Evolutionary conservation across 1,284 basidiomycete species (phyloP).

Genomic region (Ganoderma sp.): DNA sequence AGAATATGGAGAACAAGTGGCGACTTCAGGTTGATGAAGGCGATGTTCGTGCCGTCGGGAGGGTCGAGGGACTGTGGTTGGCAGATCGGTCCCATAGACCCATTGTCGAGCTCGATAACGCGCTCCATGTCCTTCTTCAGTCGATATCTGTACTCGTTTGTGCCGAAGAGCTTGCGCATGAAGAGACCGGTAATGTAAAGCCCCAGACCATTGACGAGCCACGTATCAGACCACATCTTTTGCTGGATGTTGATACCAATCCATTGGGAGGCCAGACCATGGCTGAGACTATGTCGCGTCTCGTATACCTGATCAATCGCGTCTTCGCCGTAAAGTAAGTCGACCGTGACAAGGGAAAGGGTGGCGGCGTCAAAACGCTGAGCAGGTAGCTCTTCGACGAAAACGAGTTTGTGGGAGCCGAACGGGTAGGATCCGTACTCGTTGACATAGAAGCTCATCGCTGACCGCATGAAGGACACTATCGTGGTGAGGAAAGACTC

Average conservation of each 20-base stretch:
- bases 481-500: constrained; percentile 73
- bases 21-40: constrained; percentile 95
- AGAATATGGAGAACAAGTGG: constrained; percentile 96
- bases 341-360: constrained; percentile 80
- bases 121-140: constrained; percentile 97
- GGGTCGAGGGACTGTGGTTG: constrained; percentile 87
- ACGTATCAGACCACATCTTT: constrained; percentile 93
- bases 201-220: constrained; percentile 94
- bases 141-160: constrained; percentile 96
- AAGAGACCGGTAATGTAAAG: constrained; percentile 92
- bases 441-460: constrained; percentile 91
- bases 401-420: constrained; percentile 94
- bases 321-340: constrained; percentile 87
- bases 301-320: constrained; percentile 95
- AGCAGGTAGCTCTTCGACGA: constrained; percentile 86
- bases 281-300: constrained; percentile 84
- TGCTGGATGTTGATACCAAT: constrained; percentile 96
- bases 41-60: constrained; percentile 75
- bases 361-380: constrained; percentile 87
- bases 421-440: constrained; percentile 98
- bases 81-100: constrained; percentile 92
- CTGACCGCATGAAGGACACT: constrained; percentile 81
- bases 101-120: constrained; percentile 88
- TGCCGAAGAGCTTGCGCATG: constrained; percentile 87
- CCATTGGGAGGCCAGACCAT: constrained; percentile 96